phyloP scores from a whole-genome alignment of 140 eudicot species.

The Cichorium intybus region DNA sequence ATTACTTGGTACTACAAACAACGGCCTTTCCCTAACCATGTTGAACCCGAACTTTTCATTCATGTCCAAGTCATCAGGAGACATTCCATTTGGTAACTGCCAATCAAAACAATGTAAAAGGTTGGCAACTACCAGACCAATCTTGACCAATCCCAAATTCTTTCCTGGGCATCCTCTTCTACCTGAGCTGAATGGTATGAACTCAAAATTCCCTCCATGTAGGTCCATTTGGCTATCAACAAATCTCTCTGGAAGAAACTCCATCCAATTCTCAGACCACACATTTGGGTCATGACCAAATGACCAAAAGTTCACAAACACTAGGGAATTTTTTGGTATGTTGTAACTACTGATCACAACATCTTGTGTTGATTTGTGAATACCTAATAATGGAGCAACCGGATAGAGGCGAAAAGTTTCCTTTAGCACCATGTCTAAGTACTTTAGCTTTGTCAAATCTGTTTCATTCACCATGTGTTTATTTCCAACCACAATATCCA shows the following conservation, averaged over 20 bases:
- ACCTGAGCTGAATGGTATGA: slow-evolving; percentile 21
- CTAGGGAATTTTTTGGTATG: slow-evolving; percentile 22
- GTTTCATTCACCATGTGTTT: slow-evolving; percentile 28
- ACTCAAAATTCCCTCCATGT: slow-evolving; percentile 23
- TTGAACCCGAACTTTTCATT: slow-evolving; percentile 23
- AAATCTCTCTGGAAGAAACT: slow-evolving; percentile 31
- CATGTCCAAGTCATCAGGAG: slow-evolving; percentile 24
- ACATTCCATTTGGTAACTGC: slow-evolving; percentile 24
- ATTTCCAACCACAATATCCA: slow-evolving; percentile 20
- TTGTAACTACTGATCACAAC: slow-evolving; percentile 14
- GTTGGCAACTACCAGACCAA: slow-evolving; percentile 20
- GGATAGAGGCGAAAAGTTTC: too few relatives aligned
- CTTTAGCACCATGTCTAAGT: too few relatives aligned
- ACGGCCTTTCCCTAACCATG: slow-evolving; percentile 16
- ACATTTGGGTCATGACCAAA: slow-evolving; percentile 12
- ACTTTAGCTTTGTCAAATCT: slow-evolving; percentile 15
- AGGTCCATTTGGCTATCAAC: slow-evolving; percentile 9
- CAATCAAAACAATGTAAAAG: slow-evolving; percentile 36
- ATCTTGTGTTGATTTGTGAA: too few relatives aligned
- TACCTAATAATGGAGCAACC: too few relatives aligned
- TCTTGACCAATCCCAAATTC: slow-evolving; percentile 20
- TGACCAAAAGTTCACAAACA: slow-evolving; percentile 23
- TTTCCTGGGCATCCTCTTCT: slow-evolving; percentile 37
- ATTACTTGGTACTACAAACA: slow-evolving; percentile 17
- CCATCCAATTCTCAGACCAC: slow-evolving; percentile 23